Percentiles rank a stretch among this genome's conserved stretches.
Evolutionary conservation across 2,329 filamentous ascomycete genomes (phyloP).

Genomic region (Pseudocercospora crystallina): DNA sequence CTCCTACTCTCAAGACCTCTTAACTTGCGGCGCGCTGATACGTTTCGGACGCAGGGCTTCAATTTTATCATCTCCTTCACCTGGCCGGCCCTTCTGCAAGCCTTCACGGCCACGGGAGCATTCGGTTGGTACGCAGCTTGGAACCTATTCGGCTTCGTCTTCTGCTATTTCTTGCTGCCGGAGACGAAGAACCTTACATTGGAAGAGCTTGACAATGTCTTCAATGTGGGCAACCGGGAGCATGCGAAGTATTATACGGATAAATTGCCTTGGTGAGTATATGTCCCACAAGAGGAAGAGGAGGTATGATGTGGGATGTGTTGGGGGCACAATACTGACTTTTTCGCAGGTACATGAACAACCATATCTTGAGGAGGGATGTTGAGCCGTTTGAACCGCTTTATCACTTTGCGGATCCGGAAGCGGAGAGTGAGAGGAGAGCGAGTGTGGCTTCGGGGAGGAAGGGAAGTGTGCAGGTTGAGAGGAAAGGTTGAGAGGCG

Average conservation of each 20-base stretch:
- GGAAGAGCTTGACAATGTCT: constrained; percentile 62
- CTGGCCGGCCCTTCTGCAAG: constrained; percentile 51
- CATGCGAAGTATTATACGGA: constrained; percentile 28
- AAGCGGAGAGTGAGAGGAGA: constrained; percentile 9
- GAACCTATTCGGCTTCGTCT: constrained; percentile 32
- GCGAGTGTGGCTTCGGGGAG: constrained; percentile 4
- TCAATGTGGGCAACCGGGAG: constrained; percentile 27
- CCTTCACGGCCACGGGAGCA: constrained; percentile 53
- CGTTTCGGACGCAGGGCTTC: constrained; percentile 23
- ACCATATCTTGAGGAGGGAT: constrained; percentile 23
- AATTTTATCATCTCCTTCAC: constrained; percentile 34
- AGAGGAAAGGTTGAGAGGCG: too few relatives aligned
- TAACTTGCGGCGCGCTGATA: too few relatives aligned
- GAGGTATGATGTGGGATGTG: too few relatives aligned
- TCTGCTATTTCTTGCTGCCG: constrained; percentile 26
- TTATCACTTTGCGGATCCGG: constrained; percentile 16
- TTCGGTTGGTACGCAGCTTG: constrained; percentile 58
- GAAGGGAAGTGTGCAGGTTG: not conserved
- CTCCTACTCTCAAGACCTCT: too few relatives aligned
- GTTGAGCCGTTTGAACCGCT: constrained; percentile 22
- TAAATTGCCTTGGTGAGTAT: constrained; percentile 30
- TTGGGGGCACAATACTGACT: too few relatives aligned
- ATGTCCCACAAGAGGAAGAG: too few relatives aligned
- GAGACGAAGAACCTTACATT: constrained; percentile 55
- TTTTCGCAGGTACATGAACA: constrained; percentile 25